Evolutionary conservation across 192 early-diverging fungal species (phyloP), one percentile per base, ranked within the genome.

Genomic region (Gamsiella multidivaricata): DNA sequence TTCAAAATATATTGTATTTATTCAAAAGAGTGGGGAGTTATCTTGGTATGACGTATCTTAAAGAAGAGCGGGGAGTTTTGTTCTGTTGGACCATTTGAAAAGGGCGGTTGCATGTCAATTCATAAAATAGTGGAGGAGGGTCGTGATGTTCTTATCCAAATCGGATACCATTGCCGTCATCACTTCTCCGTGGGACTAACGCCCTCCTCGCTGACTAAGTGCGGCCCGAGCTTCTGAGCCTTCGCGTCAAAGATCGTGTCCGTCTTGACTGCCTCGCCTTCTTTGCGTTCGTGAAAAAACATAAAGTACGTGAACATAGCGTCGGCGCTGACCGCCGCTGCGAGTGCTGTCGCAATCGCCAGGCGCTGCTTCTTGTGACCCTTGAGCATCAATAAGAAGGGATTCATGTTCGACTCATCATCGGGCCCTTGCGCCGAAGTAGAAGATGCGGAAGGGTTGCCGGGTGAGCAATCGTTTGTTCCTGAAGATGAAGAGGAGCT

Each of bases 181-280:
- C n/a, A 63, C 49, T 52, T 52, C 31, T 39, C 46, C 9, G 52
- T 36, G n/a, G 46, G 47, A 28, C 22, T 50, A 39, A 52, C 18
- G 33, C 61, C 61, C 26, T 63, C 61, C 22, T 63, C 61, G 22
- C 17, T 37, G 17, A 61, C 33, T 25, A 61, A 20, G 46, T 61
- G 10, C 45, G 43, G 18, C 7, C 5, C 46, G 3, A 61, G 22
- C 46, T 8, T 37, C 17, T 62, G 20, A 12, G 60, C 46, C n/a
- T 34, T n/a, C 5, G 14, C 34, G 25, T 47, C 60, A 25, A 36
- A 18, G 15, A 62, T 25, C 15, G 60, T 34, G n/a, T 65, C 53
- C 25, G 18, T 42, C 5, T 50, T 20, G 11, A 46, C 23, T 5
- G 17, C 31, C 49, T 60, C 56, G 5, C 36, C 56, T 33, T 69